Percentiles rank a stretch among this genome's conserved stretches.
Conservation (phyloP, 2,329 filamentous ascomycete species). For the Onygenales sp. region DNA sequence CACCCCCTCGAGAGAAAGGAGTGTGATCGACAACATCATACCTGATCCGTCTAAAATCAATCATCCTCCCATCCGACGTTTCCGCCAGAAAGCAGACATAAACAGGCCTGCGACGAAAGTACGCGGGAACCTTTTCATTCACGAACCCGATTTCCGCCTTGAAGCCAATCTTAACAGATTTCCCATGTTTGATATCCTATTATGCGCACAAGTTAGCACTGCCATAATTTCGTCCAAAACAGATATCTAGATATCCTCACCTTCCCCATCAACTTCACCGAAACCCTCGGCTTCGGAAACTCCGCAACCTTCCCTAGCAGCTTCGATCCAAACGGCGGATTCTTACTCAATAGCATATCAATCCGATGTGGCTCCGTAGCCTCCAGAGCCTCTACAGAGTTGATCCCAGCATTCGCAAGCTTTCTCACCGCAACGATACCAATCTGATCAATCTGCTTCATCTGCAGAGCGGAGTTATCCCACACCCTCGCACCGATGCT, state of each 20-base stretch:
- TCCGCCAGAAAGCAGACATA: slow-evolving; percentile 67
- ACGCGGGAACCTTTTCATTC: slow-evolving; percentile 53
- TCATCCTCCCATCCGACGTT: slow-evolving; percentile 56
- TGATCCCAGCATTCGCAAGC: slow-evolving; percentile 61
- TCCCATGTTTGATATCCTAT: slow-evolving; percentile 26
- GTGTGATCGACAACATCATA: slow-evolving; percentile 16
- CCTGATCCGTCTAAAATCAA: slow-evolving; percentile 58
- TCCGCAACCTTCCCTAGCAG: slow-evolving; percentile 53
- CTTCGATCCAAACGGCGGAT: slow-evolving; percentile 72
- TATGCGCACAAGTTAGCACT: neutral
- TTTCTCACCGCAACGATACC: slow-evolving; percentile 68
- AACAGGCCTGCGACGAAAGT: slow-evolving; percentile 56
- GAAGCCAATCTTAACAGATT: slow-evolving; percentile 49
- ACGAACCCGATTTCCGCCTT: slow-evolving; percentile 60
- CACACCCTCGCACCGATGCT: slow-evolving; percentile 66
- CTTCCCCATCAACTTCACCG: slow-evolving; percentile 41
- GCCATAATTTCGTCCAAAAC: slow-evolving; percentile 24
- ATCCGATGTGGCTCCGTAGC: slow-evolving; percentile 59
- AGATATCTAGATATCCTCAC: slow-evolving; percentile 34
- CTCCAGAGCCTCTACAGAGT: slow-evolving; percentile 61
- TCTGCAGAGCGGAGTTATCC: slow-evolving; percentile 72
- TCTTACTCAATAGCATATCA: slow-evolving; percentile 65
- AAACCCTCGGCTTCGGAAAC: slow-evolving; percentile 61
- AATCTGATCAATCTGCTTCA: slow-evolving; percentile 73
- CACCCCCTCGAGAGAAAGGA: neutral